Percentiles rank a stretch among this genome's conserved stretches.
Conservation (phyloP, 805 yeast genomes). For the Suhomyces faveliae region DNA sequence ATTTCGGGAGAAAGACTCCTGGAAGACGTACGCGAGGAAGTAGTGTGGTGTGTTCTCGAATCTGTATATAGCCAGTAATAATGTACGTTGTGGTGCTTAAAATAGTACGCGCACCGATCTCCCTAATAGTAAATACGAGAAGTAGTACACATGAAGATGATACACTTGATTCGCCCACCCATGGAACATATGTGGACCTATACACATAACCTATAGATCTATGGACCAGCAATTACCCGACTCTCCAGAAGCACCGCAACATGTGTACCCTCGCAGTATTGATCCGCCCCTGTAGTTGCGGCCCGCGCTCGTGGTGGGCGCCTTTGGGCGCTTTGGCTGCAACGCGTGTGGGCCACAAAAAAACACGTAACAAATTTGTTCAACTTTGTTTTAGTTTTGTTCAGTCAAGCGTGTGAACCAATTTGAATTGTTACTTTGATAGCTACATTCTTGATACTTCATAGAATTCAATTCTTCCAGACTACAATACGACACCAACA, state of each 20-base stretch:
- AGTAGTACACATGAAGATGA: no score
- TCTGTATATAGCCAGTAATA: not conserved
- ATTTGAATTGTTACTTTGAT: not conserved
- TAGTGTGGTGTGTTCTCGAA: constrained; percentile 15
- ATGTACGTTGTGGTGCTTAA: not conserved
- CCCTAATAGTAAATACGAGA: no score
- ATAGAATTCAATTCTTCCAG: no score
- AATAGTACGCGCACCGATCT: not conserved
- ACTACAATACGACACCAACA: constrained; percentile 5
- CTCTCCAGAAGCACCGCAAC: no score
- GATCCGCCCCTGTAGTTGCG: no score
- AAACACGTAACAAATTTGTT: constrained; percentile 3
- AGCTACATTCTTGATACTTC: not conserved
- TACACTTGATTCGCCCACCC: no score
- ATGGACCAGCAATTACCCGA: no score
- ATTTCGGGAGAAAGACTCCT: constrained; percentile 11
- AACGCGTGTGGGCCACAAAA: constrained; percentile 3
- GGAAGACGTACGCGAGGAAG: constrained; percentile 4
- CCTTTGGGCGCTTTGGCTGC: constrained; percentile 2
- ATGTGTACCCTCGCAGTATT: no score
- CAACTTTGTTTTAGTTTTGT: not conserved
- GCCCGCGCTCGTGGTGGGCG: not conserved
- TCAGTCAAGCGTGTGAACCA: not conserved
- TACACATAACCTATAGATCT: no score
- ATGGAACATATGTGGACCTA: no score